Evolutionary conservation across 495 filamentous ascomycete genomes (phyloP), one percentile per base, ranked within the genome.

Genomic region (Aspergillus indologenus): DNA sequence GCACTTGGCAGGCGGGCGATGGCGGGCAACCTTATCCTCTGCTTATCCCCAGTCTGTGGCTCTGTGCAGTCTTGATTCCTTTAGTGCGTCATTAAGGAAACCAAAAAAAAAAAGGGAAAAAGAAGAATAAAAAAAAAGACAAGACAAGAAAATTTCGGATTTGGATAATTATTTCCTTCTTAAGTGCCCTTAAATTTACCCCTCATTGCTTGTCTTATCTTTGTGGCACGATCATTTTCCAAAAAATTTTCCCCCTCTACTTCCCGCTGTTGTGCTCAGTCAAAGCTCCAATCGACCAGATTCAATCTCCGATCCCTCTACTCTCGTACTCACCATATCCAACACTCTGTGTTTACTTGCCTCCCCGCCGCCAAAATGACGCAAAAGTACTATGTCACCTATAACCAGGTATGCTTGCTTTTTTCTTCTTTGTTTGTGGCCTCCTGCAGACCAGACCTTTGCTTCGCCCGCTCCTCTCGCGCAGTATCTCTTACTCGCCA

Each of bases 361-460:
- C 23, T 22, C 53, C 45, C 58, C 43, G 43, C 51, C 60, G 58
- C 56, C 74, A 86, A 70, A 8, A 96, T 96, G 89, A 83, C 90
- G 53, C 82, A 93, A 72, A 96, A 96, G 71, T 73, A 92, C 67
- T 97, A 96, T 75, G 87, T 96, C 71, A 95, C 92, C 58, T 97
- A 97, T 73, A 97, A 96, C 73, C 84, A 96, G 86, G 91, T 92
- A 80, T 71, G 82, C 66, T 54, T 43, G n/a, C 57, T 31, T 56
- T 59, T 50, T n/a, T n/a, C n/a, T n/a, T n/a, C n/a, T n/a, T n/a
- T n/a, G n/a, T n/a, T n/a, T n/a, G n/a, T n/a, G n/a, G n/a, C n/a
- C n/a, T n/a, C n/a, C n/a, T 29, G 9, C 9, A 29, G 26, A 9
- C 3, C 26, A 29, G 9, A 14, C 34, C 6, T 9, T 40, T 2